phyloP scores from a whole-genome alignment of 805 yeast genomes.

The Teunomyces funiuensis region DNA sequence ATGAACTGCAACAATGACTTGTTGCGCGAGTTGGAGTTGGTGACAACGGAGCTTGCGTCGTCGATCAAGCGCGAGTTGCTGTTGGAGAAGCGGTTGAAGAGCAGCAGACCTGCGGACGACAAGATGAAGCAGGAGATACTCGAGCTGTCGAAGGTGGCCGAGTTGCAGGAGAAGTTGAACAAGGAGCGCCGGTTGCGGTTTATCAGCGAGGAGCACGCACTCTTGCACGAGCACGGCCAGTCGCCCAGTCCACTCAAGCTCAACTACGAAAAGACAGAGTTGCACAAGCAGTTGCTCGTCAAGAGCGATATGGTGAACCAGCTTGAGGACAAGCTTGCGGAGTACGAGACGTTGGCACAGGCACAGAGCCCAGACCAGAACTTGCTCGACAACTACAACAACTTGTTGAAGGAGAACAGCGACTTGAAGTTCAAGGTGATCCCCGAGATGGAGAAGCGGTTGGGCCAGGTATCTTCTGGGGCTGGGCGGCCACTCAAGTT shows the following conservation, averaged over 20 bases:
- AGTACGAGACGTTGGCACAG: constrained; percentile 26
- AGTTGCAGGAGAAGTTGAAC: constrained; percentile 55
- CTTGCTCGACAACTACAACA: constrained; percentile 40
- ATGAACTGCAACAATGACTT: constrained; percentile 59
- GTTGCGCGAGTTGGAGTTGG: constrained; percentile 62
- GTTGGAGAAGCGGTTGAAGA: constrained; percentile 47
- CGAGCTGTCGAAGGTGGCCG: constrained; percentile 21
- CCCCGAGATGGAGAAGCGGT: constrained; percentile 46
- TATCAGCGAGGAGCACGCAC: constrained; percentile 69
- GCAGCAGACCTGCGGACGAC: neutral
- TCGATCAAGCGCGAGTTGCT: constrained; percentile 69
- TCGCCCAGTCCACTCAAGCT: constrained; percentile 56
- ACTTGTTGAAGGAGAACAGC: constrained; percentile 39
- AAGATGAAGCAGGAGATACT: constrained; percentile 27
- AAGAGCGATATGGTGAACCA: constrained; percentile 51
- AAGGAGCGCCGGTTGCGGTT: constrained; percentile 66
- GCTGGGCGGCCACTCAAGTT: constrained; percentile 3
- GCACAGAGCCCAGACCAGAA: constrained; percentile 25
- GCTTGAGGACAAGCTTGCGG: constrained; percentile 46
- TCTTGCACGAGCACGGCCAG: constrained; percentile 53
- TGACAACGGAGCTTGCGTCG: constrained; percentile 70
- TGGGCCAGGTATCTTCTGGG: constrained; percentile 5
- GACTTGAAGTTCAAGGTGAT: constrained; percentile 42
- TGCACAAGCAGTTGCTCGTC: constrained; percentile 46
- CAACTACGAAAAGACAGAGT: constrained; percentile 54